Conservation (phyloP, 1,284 basidiomycete species). For the Cryptococcus wingfieldii region DNA sequence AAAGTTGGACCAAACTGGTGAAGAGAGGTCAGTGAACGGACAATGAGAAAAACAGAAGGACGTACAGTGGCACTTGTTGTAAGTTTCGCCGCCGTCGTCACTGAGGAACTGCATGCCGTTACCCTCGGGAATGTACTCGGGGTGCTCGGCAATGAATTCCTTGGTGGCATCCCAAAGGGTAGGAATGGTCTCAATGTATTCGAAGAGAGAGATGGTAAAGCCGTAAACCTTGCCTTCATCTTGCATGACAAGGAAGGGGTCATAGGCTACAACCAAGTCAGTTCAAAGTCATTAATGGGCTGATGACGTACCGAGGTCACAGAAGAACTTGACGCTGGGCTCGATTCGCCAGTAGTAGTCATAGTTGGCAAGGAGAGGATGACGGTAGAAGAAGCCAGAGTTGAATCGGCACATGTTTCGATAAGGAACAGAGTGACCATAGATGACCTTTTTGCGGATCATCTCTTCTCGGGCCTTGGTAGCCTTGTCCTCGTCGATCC, state of each 20-base stretch:
- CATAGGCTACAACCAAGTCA: constrained; percentile 53
- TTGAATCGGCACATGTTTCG: constrained; percentile 84
- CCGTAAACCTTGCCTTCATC: constrained; percentile 70
- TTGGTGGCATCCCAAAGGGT: constrained; percentile 69
- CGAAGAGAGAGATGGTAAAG: constrained; percentile 72
- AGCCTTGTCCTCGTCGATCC: constrained; percentile 68
- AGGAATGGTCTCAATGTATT: constrained; percentile 72
- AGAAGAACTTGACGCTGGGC: constrained; percentile 71
- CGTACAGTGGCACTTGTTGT: constrained; percentile 78
- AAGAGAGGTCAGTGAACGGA: background rate
- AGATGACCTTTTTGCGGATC: constrained; percentile 76
- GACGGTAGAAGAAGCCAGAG: constrained; percentile 79
- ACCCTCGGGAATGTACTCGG: constrained; percentile 62
- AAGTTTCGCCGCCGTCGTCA: constrained; percentile 64
- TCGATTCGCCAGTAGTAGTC: constrained; percentile 91
- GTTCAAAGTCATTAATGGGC: background rate
- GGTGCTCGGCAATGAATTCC: constrained; percentile 66
- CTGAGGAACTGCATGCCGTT: constrained; percentile 72
- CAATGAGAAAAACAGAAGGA: constrained; percentile 7
- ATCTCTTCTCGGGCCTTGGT: constrained; percentile 61
- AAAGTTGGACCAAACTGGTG: constrained; percentile 69
- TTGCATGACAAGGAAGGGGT: constrained; percentile 86
- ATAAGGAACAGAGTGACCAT: constrained; percentile 66
- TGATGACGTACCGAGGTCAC: constrained; percentile 55
- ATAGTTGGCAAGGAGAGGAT: constrained; percentile 71